These are phyloP conservation scores for Spergularia bocconei DNA, from an alignment of 148 eudicot species.

Conservation along the genomic window DNA sequence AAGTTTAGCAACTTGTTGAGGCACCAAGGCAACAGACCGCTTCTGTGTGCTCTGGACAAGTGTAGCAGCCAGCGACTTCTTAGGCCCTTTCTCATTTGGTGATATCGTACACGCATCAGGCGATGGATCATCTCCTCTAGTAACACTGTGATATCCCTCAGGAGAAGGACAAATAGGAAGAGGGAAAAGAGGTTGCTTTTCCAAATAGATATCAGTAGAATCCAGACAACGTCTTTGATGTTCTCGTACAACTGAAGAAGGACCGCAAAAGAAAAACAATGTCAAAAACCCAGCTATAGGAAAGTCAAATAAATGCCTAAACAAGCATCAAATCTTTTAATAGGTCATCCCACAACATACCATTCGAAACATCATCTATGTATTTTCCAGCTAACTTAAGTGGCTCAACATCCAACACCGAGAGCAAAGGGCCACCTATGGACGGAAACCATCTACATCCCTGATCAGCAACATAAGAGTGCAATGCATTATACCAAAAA, in stretches of 20 bases:
- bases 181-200: slow-evolving; percentile 73
- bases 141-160: slow-evolving; percentile 41
- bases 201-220: slow-evolving; percentile 34
- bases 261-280: slow-evolving; percentile 15
- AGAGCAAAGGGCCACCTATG: slow-evolving; percentile 53
- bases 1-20: slow-evolving; percentile 63
- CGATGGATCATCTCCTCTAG: slow-evolving; percentile 30
- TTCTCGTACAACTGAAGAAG: slow-evolving; percentile 57
- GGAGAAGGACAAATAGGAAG: slow-evolving; percentile 33
- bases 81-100: slow-evolving; percentile 41
- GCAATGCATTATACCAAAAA: slow-evolving; percentile 17
- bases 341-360: slow-evolving; percentile 41
- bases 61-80: slow-evolving; percentile 80
- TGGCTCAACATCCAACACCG: slow-evolving; percentile 85
- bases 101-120: slow-evolving; percentile 25
- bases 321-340: slow-evolving; percentile 8
- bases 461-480: slow-evolving; percentile 28
- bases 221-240: slow-evolving; percentile 51
- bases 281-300: not conserved
- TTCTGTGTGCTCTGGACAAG: slow-evolving; percentile 79
- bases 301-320: slow-evolving; percentile 7
- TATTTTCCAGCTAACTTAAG: slow-evolving; percentile 65
- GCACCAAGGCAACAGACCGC: slow-evolving; percentile 83
- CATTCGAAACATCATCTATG: slow-evolving; percentile 72
- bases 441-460: slow-evolving; percentile 50